Evolutionary conservation across 2,329 filamentous ascomycete genomes (phyloP).

Genomic region (Trichophyton schoenleinii): DNA sequence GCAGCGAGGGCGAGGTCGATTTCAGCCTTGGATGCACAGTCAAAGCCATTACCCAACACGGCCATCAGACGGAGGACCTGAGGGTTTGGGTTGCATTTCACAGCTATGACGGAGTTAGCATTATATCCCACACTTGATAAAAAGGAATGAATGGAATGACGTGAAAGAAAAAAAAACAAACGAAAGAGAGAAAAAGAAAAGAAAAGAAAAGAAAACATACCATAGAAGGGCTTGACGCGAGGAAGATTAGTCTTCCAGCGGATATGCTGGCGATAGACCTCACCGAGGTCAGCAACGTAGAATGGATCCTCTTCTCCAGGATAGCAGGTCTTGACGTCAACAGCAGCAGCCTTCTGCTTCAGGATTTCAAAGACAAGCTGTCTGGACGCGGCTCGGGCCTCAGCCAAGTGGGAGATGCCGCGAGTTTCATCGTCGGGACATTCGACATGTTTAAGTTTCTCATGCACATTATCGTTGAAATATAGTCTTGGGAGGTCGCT

Average conservation of each 20-base stretch:
- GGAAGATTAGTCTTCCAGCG: conserved; percentile 93
- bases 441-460: conserved; percentile 22
- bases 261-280: conserved; percentile 96
- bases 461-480: conserved; percentile 21
- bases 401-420: conserved; percentile 33
- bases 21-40: conserved; percentile 95
- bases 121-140: not conserved
- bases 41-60: conserved; percentile 83
- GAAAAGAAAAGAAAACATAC: conserved; percentile 39
- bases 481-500: conserved; percentile 41
- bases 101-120: conserved; percentile 44
- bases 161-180: conserved; percentile 8
- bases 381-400: conserved; percentile 47
- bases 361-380: conserved; percentile 76
- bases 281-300: conserved; percentile 94
- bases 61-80: conserved; percentile 79
- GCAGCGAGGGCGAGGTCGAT: conserved; percentile 81
- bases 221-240: conserved; percentile 92
- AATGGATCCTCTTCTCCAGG: conserved; percentile 94
- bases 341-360: conserved; percentile 66
- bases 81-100: conserved; percentile 96
- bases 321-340: conserved; percentile 79
- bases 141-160: not conserved
- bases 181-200: not conserved
- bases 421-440: conserved; percentile 34